Evolutionary conservation across 352 stramenopile genomes (phyloP), one percentile per base, ranked within the genome.

Genomic region (Pythium vanterpoolii): DNA sequence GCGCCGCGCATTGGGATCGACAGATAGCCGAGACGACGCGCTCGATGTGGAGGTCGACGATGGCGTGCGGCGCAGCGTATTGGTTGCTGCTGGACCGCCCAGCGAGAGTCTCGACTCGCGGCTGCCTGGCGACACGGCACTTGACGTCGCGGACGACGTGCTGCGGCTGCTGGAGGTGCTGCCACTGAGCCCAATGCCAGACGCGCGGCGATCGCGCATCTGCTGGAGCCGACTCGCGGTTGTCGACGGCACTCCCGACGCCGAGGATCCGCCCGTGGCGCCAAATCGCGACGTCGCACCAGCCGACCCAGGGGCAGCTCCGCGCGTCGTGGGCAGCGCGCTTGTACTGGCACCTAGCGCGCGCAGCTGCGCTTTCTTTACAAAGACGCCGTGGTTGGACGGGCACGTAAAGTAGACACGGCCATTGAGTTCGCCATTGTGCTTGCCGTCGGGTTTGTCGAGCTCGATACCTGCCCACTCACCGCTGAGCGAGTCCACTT

Each of bases 391-490:
- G 62, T 89, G 74, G 62, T 89, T 83, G n/a, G 71, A 59, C 19
- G 68, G 68, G 47, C 83, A 94, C 3, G 59, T 75, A 62, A 95
- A 95, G 73, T 95, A 95, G 21, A 86, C 76, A 52, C 73, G 71
- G 51, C 84, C 86, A 50, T 90, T 90, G 46, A 95, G 68, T 65
- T 89, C 79, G 54, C 86, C 86, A 54, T 87, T 90, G 78, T 95
- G 90, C 71, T 93, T 93, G 11, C 86, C 86, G 19, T 93, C 83
- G 24, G 84, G 75, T 1, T 64, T 68, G 34, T 93, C 83, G 19
- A 95, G 68, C 62, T 95, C 86, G 28, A 95, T 77, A 24, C 86
- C 86, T 13, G 89, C 73, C 86, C 84, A 95, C 50, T 93, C 83
- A 27, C 86, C 86, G 21, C 72, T 76, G 33, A 87, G 83, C 52